Percentiles rank a stretch among this genome's conserved stretches.
These are phyloP conservation scores for Mucor racemosus DNA, from an alignment of 371 early-diverging fungal species.

Conservation along the genomic window DNA sequence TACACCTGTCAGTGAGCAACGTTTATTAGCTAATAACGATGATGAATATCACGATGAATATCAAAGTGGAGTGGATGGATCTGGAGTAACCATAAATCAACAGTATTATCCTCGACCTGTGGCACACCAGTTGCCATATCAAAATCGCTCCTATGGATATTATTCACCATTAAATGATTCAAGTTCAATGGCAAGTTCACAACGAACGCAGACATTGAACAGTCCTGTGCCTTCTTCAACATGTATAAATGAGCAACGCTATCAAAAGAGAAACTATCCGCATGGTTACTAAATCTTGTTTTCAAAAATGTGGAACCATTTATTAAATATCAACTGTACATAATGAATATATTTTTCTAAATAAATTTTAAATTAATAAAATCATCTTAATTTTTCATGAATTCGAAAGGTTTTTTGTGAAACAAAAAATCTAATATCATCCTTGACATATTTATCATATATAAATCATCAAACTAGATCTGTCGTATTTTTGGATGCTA, in stretches of 20 bases:
- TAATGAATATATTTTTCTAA: too few relatives aligned
- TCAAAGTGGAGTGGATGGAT: not conserved
- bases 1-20: not conserved
- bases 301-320: not conserved
- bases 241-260: slow-evolving; percentile 11
- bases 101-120: not conserved
- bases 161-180: not conserved
- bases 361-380: too few relatives aligned
- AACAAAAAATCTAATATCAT: too few relatives aligned
- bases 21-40: not conserved
- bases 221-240: slow-evolving; percentile 6
- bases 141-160: not conserved
- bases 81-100: slow-evolving; percentile 1
- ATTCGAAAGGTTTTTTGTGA: too few relatives aligned
- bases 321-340: not conserved
- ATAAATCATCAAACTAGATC: too few relatives aligned
- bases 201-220: not conserved
- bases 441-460: too few relatives aligned
- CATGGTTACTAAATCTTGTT: slow-evolving; percentile 1
- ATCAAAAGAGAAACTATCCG: slow-evolving; percentile 15
- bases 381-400: too few relatives aligned
- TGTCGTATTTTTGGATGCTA: too few relatives aligned
- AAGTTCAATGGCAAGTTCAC: not conserved
- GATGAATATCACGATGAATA: not conserved
- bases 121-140: slow-evolving; percentile 11